A percentile compares a stretch with the other conserved stretches of the same genome.
Conservation (phyloP, 1,139 yeast species). For the Debaryomyces robertsiae region DNA sequence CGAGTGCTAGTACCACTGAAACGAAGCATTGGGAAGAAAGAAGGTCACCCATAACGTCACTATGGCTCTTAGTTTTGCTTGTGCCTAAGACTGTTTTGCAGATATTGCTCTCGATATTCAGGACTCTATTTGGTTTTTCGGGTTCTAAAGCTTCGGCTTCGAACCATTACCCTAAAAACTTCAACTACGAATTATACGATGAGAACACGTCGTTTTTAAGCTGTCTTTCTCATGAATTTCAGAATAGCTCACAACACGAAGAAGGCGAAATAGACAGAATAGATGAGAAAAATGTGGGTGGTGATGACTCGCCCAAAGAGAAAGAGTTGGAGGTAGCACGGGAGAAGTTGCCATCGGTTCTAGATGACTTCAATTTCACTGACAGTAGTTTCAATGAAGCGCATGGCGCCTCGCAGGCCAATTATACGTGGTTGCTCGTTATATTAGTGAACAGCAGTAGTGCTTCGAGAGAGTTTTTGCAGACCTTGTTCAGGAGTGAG, state of each 20-base stretch:
- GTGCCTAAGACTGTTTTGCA: slow-evolving; percentile 47
- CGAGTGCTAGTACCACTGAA: slow-evolving; percentile 3
- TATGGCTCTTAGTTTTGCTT: slow-evolving; percentile 48
- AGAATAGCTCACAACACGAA: not conserved
- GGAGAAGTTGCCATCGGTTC: slow-evolving; percentile 5
- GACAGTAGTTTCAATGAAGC: slow-evolving; percentile 44
- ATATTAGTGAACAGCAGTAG: slow-evolving; percentile 41
- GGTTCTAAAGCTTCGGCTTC: slow-evolving; percentile 13
- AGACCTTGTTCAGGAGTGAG: slow-evolving; percentile 28
- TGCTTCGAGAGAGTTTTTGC: slow-evolving; percentile 30
- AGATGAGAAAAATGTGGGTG: too few species aligned
- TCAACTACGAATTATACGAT: slow-evolving; percentile 25
- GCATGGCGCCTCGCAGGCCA: slow-evolving; percentile 41
- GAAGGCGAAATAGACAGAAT: not conserved
- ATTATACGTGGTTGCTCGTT: slow-evolving; percentile 49
- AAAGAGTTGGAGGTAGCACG: slow-evolving; percentile 2
- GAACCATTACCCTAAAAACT: slow-evolving; percentile 29
- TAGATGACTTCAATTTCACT: slow-evolving; percentile 22
- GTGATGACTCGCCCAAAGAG: too few species aligned
- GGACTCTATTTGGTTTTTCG: slow-evolving; percentile 32
- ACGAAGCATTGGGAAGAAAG: slow-evolving; percentile 3
- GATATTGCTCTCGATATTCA: slow-evolving; percentile 37
- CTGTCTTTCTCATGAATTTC: slow-evolving; percentile 7
- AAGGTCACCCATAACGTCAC: slow-evolving; percentile 23
- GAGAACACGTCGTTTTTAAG: slow-evolving; percentile 18